Evolutionary conservation across 257 asterid genomes (phyloP).

Genomic region (Schizonepeta tenuifolia): DNA sequence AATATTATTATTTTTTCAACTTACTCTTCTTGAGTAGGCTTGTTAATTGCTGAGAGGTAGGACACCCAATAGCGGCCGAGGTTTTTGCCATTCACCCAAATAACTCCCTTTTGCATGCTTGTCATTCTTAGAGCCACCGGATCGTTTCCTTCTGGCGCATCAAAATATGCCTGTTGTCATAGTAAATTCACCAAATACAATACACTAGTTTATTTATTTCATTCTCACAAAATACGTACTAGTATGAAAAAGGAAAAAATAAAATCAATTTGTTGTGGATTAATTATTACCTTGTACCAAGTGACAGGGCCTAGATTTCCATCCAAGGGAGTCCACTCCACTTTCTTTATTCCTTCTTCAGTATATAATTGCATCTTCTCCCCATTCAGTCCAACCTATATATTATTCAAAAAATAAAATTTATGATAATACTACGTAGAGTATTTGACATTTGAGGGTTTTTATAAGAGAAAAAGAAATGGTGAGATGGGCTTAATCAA

Average conservation of each 20-base stretch:
- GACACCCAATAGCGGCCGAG: conserved; percentile 94
- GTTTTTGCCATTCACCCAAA: conserved; percentile 84
- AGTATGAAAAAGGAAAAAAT: no score
- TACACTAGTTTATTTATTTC: no score
- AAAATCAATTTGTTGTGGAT: no score
- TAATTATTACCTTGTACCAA: conserved; percentile 90
- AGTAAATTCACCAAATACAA: not conserved
- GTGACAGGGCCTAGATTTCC: conserved; percentile 57
- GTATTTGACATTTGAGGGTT: no score
- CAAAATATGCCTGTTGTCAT: conserved; percentile 64
- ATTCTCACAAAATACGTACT: no score
- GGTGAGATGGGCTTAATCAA: not conserved
- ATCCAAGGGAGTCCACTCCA: conserved; percentile 49
- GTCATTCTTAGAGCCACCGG: conserved; percentile 75
- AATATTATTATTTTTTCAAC: conserved; percentile 19
- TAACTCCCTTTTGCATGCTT: conserved; percentile 81
- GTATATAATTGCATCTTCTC: conserved; percentile 62
- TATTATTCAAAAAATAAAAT: no score
- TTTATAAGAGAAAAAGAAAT: no score
- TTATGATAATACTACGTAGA: no score
- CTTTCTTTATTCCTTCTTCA: conserved; percentile 65
- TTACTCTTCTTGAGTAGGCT: conserved; percentile 83
- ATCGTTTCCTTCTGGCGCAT: conserved; percentile 77
- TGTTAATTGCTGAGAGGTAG: conserved; percentile 63
- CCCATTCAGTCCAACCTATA: conserved; percentile 70